Evolutionary conservation across 2,329 filamentous ascomycete genomes (phyloP).

Genomic region (Cercospora sp.): DNA sequence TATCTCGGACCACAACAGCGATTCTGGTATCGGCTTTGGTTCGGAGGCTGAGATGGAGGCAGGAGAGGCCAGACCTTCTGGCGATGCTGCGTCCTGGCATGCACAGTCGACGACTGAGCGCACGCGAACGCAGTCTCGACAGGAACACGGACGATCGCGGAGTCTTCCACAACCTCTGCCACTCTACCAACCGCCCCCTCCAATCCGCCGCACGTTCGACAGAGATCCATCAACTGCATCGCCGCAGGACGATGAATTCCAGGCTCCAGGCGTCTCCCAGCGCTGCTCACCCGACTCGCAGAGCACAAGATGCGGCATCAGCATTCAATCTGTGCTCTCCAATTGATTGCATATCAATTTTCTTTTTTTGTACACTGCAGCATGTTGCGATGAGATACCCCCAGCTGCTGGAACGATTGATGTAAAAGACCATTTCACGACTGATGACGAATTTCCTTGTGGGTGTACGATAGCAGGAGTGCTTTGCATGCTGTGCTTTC

Average conservation of each 20-base stretch:
- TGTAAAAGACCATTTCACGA: background rate
- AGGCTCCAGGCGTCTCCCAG: conserved; percentile 7
- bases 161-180: conserved; percentile 39
- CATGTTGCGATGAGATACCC: conserved; percentile 2
- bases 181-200: conserved; percentile 39
- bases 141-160: conserved; percentile 35
- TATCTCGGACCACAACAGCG: conserved; percentile 56
- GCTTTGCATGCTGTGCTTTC: background rate
- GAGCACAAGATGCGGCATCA: conserved; percentile 31
- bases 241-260: conserved; percentile 18
- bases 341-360: conserved; percentile 10
- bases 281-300: conserved; percentile 32
- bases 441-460: background rate
- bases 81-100: conserved; percentile 32
- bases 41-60: conserved; percentile 50
- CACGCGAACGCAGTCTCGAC: conserved; percentile 20
- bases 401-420: conserved; percentile 3
- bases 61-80: conserved; percentile 25
- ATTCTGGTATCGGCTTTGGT: conserved; percentile 64
- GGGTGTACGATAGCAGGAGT: background rate
- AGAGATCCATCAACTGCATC: conserved; percentile 21
- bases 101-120: conserved; percentile 19
- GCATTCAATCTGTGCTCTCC: conserved; percentile 38
- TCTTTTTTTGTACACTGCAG: background rate
- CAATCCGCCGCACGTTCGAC: conserved; percentile 26